Conservation (phyloP, 352 stramenopile species). For the Phytophthora pluvialis region DNA sequence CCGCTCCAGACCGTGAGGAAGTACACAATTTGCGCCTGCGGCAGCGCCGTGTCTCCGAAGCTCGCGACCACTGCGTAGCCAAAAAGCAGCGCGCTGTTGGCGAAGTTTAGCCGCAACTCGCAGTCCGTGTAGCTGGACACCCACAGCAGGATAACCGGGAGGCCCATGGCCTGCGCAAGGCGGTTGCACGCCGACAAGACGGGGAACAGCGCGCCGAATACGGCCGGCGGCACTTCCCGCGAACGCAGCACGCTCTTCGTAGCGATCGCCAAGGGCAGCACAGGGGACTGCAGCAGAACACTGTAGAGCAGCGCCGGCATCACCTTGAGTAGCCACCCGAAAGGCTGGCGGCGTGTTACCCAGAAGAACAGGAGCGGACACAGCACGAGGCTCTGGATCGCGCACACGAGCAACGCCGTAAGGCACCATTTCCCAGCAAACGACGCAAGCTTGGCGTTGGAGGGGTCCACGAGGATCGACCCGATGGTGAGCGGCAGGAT, state of each 20-base stretch:
- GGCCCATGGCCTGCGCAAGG: slow-evolving; percentile 46
- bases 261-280: slow-evolving; percentile 57
- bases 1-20: slow-evolving; percentile 63
- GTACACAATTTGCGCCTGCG: slow-evolving; percentile 49
- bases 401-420: slow-evolving; percentile 21
- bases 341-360: slow-evolving; percentile 64
- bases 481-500: slow-evolving; percentile 56
- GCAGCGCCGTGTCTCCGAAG: slow-evolving; percentile 57
- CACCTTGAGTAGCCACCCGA: slow-evolving; percentile 52
- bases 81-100: slow-evolving; percentile 53
- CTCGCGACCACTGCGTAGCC: slow-evolving; percentile 50
- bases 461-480: slow-evolving; percentile 45
- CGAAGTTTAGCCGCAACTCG: slow-evolving; percentile 30
- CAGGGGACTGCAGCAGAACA: slow-evolving; percentile 48
- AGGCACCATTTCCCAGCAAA: slow-evolving; percentile 59
- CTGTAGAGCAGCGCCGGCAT: slow-evolving; percentile 56
- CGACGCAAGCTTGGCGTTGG: slow-evolving; percentile 38
- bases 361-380: slow-evolving; percentile 54
- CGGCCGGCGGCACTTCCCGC: slow-evolving; percentile 49
- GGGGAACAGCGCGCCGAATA: slow-evolving; percentile 72
- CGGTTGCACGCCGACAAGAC: slow-evolving; percentile 62
- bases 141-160: slow-evolving; percentile 60
- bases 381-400: slow-evolving; percentile 53
- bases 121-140: slow-evolving; percentile 62
- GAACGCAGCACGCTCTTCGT: slow-evolving; percentile 65